These are phyloP conservation scores for Zopfia rhizophila DNA, from an alignment of 2,329 filamentous ascomycete genomes.

Conservation along the genomic window DNA sequence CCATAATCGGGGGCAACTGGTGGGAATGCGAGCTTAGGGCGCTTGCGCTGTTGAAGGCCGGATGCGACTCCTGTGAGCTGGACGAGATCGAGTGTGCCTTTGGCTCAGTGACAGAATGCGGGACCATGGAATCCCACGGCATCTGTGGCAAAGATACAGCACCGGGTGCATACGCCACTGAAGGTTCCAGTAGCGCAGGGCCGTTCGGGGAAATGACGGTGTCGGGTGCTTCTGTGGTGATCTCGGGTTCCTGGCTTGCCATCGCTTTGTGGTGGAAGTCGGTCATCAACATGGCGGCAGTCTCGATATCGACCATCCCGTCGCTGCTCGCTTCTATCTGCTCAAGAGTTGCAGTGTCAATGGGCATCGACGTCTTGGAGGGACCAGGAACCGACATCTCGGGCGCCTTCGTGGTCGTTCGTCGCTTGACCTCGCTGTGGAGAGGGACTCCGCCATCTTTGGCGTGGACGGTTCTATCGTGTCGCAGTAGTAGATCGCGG, in stretches of 20 bases:
- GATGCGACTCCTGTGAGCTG: slow-evolving; percentile 71
- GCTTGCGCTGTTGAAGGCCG: slow-evolving; percentile 69
- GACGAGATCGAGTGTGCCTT: slow-evolving; percentile 81
- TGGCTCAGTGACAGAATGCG: slow-evolving; percentile 73
- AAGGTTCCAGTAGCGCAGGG: slow-evolving; percentile 78
- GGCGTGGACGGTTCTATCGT: slow-evolving; percentile 97
- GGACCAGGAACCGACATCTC: slow-evolving; percentile 66
- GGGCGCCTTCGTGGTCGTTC: slow-evolving; percentile 75
- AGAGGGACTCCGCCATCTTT: slow-evolving; percentile 96
- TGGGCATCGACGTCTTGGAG: slow-evolving; percentile 79
- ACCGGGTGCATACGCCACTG: slow-evolving; percentile 77
- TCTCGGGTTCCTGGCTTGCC: slow-evolving; percentile 71
- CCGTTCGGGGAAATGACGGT: slow-evolving; percentile 79
- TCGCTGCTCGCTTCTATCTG: slow-evolving; percentile 93
- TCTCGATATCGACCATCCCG: slow-evolving; percentile 93
- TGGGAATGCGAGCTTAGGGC: slow-evolving; percentile 67
- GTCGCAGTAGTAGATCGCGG: slow-evolving; percentile 92
- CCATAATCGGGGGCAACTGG: slow-evolving; percentile 75
- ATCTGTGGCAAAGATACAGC: slow-evolving; percentile 86
- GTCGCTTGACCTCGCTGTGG: slow-evolving; percentile 92
- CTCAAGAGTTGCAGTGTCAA: slow-evolving; percentile 88
- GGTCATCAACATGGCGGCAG: slow-evolving; percentile 97
- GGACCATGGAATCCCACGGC: slow-evolving; percentile 91
- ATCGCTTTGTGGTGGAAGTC: slow-evolving; percentile 98
- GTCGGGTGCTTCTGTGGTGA: slow-evolving; percentile 64